These are phyloP conservation scores for Nakazawaea populi DNA, from an alignment of 805 yeast species.

Conservation along the genomic window DNA sequence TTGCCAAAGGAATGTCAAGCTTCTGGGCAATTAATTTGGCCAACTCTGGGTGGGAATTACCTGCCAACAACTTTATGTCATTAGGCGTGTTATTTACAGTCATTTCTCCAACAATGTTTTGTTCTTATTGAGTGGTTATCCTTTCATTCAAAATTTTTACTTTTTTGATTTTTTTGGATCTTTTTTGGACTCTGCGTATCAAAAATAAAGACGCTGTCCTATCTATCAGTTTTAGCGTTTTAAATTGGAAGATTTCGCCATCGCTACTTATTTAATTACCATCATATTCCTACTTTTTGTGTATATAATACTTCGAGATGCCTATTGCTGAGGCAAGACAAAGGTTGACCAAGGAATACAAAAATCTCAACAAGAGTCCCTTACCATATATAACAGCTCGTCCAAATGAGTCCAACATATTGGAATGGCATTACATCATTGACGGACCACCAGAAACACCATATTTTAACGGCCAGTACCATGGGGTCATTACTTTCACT, in stretches of 20 bases:
- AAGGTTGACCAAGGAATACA: slow-evolving; percentile 74
- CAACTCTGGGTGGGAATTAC: slow-evolving; percentile 80
- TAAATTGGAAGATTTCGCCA: too few relatives aligned
- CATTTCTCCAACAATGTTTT: slow-evolving; percentile 15
- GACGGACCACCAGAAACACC: slow-evolving; percentile 92
- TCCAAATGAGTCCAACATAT: slow-evolving; percentile 80
- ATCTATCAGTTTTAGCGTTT: too few relatives aligned
- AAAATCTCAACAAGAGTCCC: slow-evolving; percentile 68
- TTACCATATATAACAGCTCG: slow-evolving; percentile 81
- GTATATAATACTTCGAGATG: not conserved
- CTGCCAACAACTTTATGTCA: slow-evolving; percentile 45
- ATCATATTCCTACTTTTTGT: too few relatives aligned
- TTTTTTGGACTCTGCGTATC: not conserved
- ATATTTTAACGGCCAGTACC: slow-evolving; percentile 81
- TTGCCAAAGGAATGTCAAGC: slow-evolving; percentile 63
- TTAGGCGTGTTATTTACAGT: slow-evolving; percentile 29
- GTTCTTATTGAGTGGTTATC: too few relatives aligned
- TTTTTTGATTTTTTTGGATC: not conserved
- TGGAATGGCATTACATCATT: slow-evolving; percentile 91
- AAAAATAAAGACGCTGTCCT: too few relatives aligned
- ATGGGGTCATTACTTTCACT: slow-evolving; percentile 81
- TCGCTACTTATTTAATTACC: too few relatives aligned
- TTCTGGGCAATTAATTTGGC: slow-evolving; percentile 65
- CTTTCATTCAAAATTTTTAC: not conserved
- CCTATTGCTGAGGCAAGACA: slow-evolving; percentile 8